Conservation (phyloP, 495 filamentous ascomycete species). For the Aspergillus asperescens region DNA sequence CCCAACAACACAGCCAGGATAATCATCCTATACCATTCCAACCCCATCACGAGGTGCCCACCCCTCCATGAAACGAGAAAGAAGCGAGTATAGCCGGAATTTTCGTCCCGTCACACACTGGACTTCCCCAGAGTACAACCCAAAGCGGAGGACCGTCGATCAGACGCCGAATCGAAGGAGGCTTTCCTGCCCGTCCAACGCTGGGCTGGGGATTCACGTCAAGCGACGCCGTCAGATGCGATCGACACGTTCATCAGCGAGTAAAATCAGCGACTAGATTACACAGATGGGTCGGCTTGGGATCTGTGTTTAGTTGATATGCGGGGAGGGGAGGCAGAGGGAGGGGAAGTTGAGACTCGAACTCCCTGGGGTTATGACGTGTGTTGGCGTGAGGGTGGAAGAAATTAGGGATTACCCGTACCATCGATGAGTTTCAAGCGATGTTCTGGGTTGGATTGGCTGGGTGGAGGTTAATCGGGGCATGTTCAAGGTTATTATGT, state of each 20-base stretch:
- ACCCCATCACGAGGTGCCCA: not conserved
- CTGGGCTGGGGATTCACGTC: not conserved
- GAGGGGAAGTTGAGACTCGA: too few relatives aligned
- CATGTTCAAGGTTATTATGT: too few relatives aligned
- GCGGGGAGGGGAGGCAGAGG: too few relatives aligned
- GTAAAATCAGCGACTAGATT: constrained; percentile 1
- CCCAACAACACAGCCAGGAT: not conserved
- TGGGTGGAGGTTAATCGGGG: too few relatives aligned
- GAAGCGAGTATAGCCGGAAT: constrained; percentile 1
- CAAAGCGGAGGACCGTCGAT: not conserved
- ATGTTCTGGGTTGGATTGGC: too few relatives aligned
- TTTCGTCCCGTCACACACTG: constrained; percentile 4
- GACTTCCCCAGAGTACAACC: not conserved
- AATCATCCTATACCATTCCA: not conserved
- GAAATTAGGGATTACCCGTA: too few relatives aligned
- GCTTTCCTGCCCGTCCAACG: not conserved
- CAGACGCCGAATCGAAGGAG: not conserved
- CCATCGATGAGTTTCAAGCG: too few relatives aligned
- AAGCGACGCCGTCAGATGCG: constrained; percentile 1
- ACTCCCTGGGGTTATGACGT: too few relatives aligned
- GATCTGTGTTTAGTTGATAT: too few relatives aligned
- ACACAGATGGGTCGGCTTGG: not conserved
- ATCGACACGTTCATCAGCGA: not conserved
- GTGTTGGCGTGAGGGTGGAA: too few relatives aligned
- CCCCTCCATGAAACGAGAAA: not conserved